Evolutionary conservation across 2,329 filamentous ascomycete species (phyloP).

Genomic region (Phaeosphaeria sp.): DNA sequence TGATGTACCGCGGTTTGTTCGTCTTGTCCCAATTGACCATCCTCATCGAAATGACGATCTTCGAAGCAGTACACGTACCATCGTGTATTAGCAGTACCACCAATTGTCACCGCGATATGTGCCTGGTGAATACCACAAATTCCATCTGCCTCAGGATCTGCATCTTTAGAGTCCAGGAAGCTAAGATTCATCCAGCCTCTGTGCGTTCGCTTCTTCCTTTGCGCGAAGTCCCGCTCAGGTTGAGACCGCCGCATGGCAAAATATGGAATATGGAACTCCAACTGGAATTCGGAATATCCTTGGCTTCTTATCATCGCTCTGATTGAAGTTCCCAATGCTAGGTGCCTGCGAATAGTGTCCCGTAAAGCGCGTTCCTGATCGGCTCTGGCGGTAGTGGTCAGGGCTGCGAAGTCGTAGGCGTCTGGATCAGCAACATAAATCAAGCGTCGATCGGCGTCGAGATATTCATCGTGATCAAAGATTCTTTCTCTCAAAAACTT

Average conservation of each 20-base stretch:
- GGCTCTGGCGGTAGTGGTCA: not conserved
- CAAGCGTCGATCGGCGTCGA: constrained; percentile 8
- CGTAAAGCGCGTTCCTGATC: not conserved
- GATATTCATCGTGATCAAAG: not conserved
- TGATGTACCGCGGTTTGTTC: not conserved
- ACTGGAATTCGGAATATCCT: constrained; percentile 1
- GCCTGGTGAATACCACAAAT: constrained; percentile 5
- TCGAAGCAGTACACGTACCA: constrained; percentile 6
- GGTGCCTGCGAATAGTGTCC: not conserved
- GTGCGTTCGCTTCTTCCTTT: not conserved
- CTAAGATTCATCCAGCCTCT: not conserved
- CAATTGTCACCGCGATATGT: constrained; percentile 5
- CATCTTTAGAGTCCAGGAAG: not conserved
- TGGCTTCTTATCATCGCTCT: not conserved
- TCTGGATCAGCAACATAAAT: constrained; percentile 5
- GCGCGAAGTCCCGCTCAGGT: not conserved
- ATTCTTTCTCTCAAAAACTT: not conserved
- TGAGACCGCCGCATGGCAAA: constrained; percentile 4
- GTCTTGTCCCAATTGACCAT: not conserved
- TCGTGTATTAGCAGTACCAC: constrained; percentile 3
- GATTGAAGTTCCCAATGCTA: not conserved
- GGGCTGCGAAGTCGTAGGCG: not conserved
- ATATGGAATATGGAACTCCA: constrained; percentile 10
- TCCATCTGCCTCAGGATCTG: not conserved
- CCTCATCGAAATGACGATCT: constrained; percentile 2